Percentiles rank a stretch among this genome's conserved stretches.
phyloP scores from a whole-genome alignment of 2,329 filamentous ascomycete species.

The Colletotrichum sojae region DNA sequence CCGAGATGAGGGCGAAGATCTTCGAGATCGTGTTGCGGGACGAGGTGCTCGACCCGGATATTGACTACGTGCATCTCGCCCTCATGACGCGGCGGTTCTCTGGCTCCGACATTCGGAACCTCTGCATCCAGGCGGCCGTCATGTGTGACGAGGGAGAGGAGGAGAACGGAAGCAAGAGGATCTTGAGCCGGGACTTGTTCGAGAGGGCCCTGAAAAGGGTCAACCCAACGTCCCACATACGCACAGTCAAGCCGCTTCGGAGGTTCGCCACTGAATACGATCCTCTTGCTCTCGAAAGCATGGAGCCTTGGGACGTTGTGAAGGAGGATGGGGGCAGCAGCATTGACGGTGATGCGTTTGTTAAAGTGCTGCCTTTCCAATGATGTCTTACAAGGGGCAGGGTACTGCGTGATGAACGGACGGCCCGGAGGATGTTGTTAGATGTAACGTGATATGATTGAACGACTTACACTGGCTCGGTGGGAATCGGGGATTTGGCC shows the following conservation, averaged over 20 bases:
- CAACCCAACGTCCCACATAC: not conserved
- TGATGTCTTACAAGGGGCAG: not conserved
- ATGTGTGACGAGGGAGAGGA: not conserved
- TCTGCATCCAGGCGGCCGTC: not conserved
- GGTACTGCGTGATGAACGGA: not conserved
- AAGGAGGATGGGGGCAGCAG: not conserved
- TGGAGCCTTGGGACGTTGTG: not conserved
- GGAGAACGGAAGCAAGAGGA: not conserved
- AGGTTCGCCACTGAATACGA: conserved; percentile 7
- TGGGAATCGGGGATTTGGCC: no score
- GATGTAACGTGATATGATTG: no score
- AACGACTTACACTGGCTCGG: no score
- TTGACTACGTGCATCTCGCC: not conserved
- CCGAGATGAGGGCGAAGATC: not conserved
- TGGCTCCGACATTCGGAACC: not conserved
- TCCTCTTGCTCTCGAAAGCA: not conserved
- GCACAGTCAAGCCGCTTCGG: not conserved
- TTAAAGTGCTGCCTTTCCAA: not conserved
- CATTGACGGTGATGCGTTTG: not conserved
- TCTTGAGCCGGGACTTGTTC: not conserved
- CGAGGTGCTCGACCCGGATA: not conserved
- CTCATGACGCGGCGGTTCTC: not conserved
- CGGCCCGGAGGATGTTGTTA: no score
- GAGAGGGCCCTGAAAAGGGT: not conserved
- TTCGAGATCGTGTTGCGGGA: not conserved